Percentiles rank a stretch among this genome's conserved stretches.
These are phyloP conservation scores for Circinella umbellata DNA, from an alignment of 371 early-diverging fungal genomes.

Conservation along the genomic window DNA sequence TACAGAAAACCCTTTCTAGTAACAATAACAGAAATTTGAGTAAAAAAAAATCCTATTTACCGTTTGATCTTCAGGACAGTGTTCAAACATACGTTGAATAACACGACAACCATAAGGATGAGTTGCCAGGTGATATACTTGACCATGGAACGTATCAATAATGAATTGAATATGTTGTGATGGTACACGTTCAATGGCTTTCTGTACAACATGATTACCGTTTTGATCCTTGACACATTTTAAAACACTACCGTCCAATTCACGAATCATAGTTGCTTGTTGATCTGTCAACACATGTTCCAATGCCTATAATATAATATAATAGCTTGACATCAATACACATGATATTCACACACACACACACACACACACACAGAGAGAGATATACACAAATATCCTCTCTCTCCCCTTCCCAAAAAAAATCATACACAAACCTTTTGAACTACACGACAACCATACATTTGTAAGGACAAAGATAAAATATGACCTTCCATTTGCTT, in stretches of 20 bases:
- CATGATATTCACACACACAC: background rate
- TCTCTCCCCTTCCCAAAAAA: no score
- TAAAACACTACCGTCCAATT: conserved; percentile 93
- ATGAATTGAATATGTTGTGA: conserved; percentile 93
- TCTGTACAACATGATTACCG: conserved; percentile 99
- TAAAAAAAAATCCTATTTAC: no score
- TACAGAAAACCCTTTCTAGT: background rate
- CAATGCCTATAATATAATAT: conserved; percentile 62
- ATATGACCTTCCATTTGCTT: conserved; percentile 95
- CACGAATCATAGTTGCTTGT: conserved; percentile 89
- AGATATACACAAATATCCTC: no score
- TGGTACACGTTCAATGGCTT: conserved; percentile 97
- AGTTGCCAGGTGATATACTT: conserved; percentile 95
- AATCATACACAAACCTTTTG: conserved; percentile 72
- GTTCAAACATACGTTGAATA: conserved; percentile 99
- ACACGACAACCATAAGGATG: conserved; percentile 99
- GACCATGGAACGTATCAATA: conserved; percentile 97
- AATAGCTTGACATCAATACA: background rate
- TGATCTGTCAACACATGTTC: conserved; percentile 91
- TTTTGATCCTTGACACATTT: conserved; percentile 99
- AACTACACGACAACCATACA: conserved; percentile 99
- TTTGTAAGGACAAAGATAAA: conserved; percentile 94
- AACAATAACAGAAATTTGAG: background rate
- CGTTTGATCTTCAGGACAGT: conserved; percentile 86
- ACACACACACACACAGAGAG: no score